Base-by-base conservation (phyloP, 129 eudicot species). In the Heracleum sosnowskyi region DNA sequence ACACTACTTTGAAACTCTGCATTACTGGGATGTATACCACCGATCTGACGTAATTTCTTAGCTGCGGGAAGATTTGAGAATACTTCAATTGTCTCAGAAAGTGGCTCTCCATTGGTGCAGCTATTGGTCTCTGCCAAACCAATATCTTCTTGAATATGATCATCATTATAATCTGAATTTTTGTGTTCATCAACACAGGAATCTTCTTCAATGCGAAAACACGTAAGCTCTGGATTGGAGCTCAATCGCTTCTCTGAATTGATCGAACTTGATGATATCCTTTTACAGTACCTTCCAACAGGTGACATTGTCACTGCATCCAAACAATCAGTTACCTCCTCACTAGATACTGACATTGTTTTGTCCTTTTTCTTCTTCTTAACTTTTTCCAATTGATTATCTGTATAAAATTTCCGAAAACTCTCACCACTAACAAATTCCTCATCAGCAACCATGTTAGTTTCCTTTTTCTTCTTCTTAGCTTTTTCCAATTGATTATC, bases 181-280 rank as follows among this genome's bases (percentile, higher is more conserved):
- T 79, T 91, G 82, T 81, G 85, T 68, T 88, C 97, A 49, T 91
- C 97, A 68, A 74, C 57, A 75, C 82, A 69, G 63, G 96, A 89
- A 88, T 92, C 97, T 88, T 96, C 99, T 81, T 90, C 91, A 76
- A 95, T 96, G 7, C 91, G 94, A 77, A 90, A 96, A 88, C 97
- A 92, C 39, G 85, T 89, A 60, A 87, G 92, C 80, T 92, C 97
- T 49, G 97, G 96, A 85, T 92, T 92, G 77, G 90, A 86, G 84
- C 92, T 88, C 37, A 77, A 78, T 62, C 75, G 78, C 80, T 86
- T 90, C 81, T 76, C 91, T 77, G 97, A 92, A 89, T 91, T 88
- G 80, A 91, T 73, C 47, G 89, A 80, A 70, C 86, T 85, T 75
- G 91, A 86, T 74, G 97, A 79, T 18, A 83, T 79, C 76, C 95